Base-by-base conservation (phyloP, 306 rosid genomes). In the Dryas octopetala region DNA sequence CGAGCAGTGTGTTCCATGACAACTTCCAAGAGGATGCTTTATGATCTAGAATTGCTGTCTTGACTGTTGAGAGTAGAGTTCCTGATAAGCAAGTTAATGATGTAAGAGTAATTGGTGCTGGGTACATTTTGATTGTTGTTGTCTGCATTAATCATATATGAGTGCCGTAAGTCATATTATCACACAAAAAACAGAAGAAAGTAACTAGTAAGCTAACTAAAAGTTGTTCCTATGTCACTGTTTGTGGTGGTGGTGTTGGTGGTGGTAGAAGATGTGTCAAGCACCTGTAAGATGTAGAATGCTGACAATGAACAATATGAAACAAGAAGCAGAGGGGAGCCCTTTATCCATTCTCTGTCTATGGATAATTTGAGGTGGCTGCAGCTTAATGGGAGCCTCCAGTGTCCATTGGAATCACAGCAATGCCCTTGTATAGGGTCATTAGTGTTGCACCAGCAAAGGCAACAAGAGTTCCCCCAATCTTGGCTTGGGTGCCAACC, bases 1-100 rank as follows among this genome's bases (percentile, higher is more conserved):
- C 85, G 66, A 81, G 71, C 51, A 81, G 68, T 13, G 81, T 32
- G 67, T 77, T 41, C 79, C 79, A 66, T 76, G 85, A 59, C 61
- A 77, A 53, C 45, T 5, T 77, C 76, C 76, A 77, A 44, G 79
- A 77, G 4, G 78, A 58, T 7, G 82, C 72, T 81, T 73, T 67
- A 38, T 73, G 85, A 52, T 81, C 82, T 8, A 67, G n/a, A 70
- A 81, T 49, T 16, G 15, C 66, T 16, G 70, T 12, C 69, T 71
- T 47, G 55, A 81, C 64, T 12, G 53, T 60, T 47, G 81, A 49
- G 73, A 81, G 79, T 4, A 82, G 3, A 44, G 79, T 54, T 2
- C 68, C 73, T 51, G 81, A 66, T 59, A 77, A 73, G 79, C 76
- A 59, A 0, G 73, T 60, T 1, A 67, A 7, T 28, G 75, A 50